Evolutionary conservation across 495 filamentous ascomycete genomes (phyloP).

Genomic region (Chaetomium fimeti): DNA sequence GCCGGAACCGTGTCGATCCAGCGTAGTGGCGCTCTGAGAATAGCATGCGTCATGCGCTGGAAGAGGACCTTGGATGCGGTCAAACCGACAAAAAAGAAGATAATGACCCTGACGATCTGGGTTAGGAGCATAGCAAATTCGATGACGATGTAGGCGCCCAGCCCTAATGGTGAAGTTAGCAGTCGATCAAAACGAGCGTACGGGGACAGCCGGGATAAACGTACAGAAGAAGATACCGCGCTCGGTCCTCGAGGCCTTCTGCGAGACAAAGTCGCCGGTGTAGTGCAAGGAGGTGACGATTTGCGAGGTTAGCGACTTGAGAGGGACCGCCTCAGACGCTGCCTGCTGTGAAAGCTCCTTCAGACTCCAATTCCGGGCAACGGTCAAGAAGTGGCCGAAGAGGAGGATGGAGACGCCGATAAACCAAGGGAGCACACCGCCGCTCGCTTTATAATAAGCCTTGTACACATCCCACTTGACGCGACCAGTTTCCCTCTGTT

Average conservation of each 20-base stretch:
- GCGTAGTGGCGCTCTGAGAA: conserved; percentile 50
- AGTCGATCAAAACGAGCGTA: background rate
- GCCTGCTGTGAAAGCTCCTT: conserved; percentile 37
- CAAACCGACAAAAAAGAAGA: conserved; percentile 37
- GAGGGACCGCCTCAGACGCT: conserved; percentile 17
- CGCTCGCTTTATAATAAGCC: conserved; percentile 57
- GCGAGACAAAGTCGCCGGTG: conserved; percentile 11
- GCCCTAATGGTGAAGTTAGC: conserved; percentile 22
- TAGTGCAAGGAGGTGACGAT: conserved; percentile 8
- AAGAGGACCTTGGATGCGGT: conserved; percentile 43
- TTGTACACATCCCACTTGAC: conserved; percentile 57
- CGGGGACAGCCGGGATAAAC: background rate
- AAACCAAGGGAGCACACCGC: conserved; percentile 55
- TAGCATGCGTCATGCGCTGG: conserved; percentile 39
- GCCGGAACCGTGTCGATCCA: conserved; percentile 53
- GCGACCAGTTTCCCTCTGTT: conserved; percentile 54
- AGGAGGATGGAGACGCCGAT: conserved; percentile 47
- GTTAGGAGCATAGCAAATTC: conserved; percentile 33
- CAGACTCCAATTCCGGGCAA: conserved; percentile 33
- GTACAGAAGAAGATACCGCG: conserved; percentile 25
- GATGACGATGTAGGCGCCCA: conserved; percentile 30
- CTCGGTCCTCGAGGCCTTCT: background rate
- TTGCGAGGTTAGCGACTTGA: conserved; percentile 9
- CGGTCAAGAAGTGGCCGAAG: conserved; percentile 44
- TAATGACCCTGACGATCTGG: conserved; percentile 31